These are phyloP conservation scores for Rhytidiadelphus loreus DNA, from an alignment of 225 moss, liverwort and hornwort species.

Conservation along the genomic window DNA sequence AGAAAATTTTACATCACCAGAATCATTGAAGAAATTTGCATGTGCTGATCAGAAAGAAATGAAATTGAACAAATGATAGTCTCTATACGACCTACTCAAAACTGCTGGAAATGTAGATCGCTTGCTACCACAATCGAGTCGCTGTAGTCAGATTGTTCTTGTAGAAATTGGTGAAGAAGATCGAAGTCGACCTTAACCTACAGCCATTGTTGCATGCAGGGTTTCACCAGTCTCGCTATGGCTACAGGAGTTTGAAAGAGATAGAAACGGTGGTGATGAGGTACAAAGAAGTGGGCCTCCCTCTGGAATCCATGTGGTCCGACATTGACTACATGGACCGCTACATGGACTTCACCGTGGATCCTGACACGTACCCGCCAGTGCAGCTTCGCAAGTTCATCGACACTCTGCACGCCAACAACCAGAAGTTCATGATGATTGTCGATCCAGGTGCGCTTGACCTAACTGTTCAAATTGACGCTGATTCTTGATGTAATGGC, in stretches of 20 bases:
- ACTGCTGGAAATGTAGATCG: neutral
- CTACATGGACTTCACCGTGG: conserved; percentile 39
- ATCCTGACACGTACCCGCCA: conserved; percentile 28
- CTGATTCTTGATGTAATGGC: neutral
- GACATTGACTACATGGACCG: conserved; percentile 63
- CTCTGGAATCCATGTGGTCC: conserved; percentile 52
- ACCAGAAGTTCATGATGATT: conserved; percentile 68
- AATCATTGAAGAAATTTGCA: neutral
- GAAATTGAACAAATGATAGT: neutral
- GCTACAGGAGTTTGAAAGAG: conserved; percentile 33
- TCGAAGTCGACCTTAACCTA: neutral
- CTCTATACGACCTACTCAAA: neutral
- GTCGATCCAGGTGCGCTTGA: conserved; percentile 63
- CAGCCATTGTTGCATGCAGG: conserved; percentile 7
- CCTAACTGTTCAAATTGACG: neutral
- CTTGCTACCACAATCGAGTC: neutral
- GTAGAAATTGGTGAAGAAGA: neutral
- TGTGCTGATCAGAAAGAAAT: neutral
- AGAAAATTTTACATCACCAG: neutral
- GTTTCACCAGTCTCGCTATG: conserved; percentile 56
- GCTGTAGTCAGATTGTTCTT: neutral
- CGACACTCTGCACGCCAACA: conserved; percentile 46
- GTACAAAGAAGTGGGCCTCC: conserved; percentile 32
- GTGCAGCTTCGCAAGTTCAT: conserved; percentile 35
- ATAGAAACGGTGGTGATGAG: conserved; percentile 32